phyloP scores from a whole-genome alignment of 2,329 filamentous ascomycete genomes.

The Leptographium flavum region DNA sequence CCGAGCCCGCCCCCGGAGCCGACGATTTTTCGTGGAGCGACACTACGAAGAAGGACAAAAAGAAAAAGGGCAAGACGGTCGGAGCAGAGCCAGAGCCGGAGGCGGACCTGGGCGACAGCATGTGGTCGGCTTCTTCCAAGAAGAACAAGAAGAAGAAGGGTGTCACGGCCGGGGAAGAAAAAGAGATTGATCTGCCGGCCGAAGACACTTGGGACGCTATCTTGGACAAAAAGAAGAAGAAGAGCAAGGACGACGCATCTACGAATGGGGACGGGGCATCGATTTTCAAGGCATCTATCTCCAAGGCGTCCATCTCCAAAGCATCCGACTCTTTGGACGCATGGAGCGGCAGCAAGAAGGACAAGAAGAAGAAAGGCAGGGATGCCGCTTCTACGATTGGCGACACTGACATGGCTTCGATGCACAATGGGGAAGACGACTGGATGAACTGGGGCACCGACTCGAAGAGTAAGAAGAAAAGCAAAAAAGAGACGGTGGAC shows the following conservation, averaged over 20 bases:
- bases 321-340: background rate
- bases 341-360: background rate
- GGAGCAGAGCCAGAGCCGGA: conserved; percentile 3
- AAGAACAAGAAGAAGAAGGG: conserved; percentile 20
- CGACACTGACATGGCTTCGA: background rate
- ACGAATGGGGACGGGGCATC: no score
- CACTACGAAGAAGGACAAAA: conserved; percentile 13
- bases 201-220: no score
- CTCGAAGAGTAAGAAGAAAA: conserved; percentile 7
- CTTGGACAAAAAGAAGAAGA: no score
- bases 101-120: background rate
- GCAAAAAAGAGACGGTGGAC: conserved; percentile 1
- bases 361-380: conserved; percentile 7
- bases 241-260: background rate
- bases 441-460: conserved; percentile 8
- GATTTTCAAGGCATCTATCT: no score
- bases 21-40: conserved; percentile 7
- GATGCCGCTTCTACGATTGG: conserved; percentile 3
- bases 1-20: background rate
- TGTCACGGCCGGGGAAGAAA: background rate
- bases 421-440: conserved; percentile 8
- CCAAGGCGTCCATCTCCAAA: no score
- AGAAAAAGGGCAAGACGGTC: conserved; percentile 10
- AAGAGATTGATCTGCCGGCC: conserved; percentile 1
- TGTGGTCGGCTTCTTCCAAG: background rate